Evolutionary conservation across 163 green algal species (phyloP).

Genomic region (Picocystis sp.): DNA sequence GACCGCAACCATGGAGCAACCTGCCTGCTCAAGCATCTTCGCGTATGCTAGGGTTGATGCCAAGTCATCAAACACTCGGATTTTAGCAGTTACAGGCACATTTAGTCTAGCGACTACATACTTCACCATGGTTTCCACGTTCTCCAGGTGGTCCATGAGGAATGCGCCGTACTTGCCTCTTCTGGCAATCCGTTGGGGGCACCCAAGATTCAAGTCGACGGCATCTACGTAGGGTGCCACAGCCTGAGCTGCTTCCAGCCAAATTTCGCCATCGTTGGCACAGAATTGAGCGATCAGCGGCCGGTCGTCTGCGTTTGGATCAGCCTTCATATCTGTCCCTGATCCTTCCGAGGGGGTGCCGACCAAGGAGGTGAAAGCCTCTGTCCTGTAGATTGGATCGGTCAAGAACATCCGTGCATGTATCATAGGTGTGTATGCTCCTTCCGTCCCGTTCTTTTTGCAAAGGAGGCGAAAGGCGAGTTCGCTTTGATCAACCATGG

Average conservation of each 20-base stretch:
- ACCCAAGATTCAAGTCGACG: conserved; percentile 96
- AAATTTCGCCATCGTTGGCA: conserved; percentile 71
- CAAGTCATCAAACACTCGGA: conserved; percentile 73
- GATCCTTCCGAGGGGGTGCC: too few relatives aligned
- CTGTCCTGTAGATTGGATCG: conserved; percentile 45
- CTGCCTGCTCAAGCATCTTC: conserved; percentile 70
- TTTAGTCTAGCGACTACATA: conserved; percentile 27
- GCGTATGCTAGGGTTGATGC: conserved; percentile 78
- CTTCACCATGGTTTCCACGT: conserved; percentile 38
- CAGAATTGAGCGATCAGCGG: conserved; percentile 96
- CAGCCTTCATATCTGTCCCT: too few relatives aligned
- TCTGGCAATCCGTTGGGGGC: conserved; percentile 80
- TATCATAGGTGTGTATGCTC: conserved; percentile 89
- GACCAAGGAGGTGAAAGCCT: conserved; percentile 60
- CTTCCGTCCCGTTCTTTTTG: conserved; percentile 56
- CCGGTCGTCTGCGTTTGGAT: conserved; percentile 29
- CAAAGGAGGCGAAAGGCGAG: conserved; percentile 83
- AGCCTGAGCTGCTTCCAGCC: conserved; percentile 44
- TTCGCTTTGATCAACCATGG: conserved; percentile 33
- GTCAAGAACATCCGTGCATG: conserved; percentile 38
- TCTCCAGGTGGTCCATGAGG: conserved; percentile 86
- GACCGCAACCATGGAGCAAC: conserved; percentile 71
- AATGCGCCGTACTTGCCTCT: conserved; percentile 81
- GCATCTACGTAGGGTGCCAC: conserved; percentile 45
- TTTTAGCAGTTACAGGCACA: conserved; percentile 83